phyloP scores from a whole-genome alignment of 1,284 basidiomycete species.

The Albatrellus sp. region DNA sequence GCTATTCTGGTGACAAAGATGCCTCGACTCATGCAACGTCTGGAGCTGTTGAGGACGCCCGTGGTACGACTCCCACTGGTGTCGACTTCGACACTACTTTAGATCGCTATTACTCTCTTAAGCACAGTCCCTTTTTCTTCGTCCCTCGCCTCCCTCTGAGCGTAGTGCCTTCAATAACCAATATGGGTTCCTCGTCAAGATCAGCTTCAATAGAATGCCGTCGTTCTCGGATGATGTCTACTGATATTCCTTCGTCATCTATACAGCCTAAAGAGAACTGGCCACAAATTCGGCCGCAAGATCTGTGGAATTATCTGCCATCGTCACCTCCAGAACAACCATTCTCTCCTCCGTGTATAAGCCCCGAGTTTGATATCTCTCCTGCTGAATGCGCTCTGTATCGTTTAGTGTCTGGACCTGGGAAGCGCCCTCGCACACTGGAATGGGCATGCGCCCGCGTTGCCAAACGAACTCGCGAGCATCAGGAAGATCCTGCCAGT shows the following conservation, averaged over 20 bases:
- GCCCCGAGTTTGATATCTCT: no score
- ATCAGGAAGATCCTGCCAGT: conserved; percentile 1
- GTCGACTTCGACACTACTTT: no score
- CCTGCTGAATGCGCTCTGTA: no score
- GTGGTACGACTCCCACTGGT: conserved; percentile 4
- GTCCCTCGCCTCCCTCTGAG: neutral
- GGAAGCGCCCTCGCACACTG: conserved; percentile 18
- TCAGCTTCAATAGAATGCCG: no score
- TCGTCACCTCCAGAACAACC: conserved; percentile 11
- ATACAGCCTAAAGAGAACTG: neutral
- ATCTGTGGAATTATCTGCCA: conserved; percentile 15
- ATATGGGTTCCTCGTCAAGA: no score
- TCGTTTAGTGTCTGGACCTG: neutral
- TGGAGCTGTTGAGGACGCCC: conserved; percentile 3
- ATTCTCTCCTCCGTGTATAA: neutral
- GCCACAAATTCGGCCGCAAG: neutral
- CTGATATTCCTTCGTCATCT: conserved; percentile 1
- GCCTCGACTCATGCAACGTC: neutral
- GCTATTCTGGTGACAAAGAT: conserved; percentile 7
- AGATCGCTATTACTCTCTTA: no score
- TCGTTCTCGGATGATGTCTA: neutral
- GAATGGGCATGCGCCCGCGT: conserved; percentile 35
- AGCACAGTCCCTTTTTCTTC: neutral
- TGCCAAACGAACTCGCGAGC: conserved; percentile 22
- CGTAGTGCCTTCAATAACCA: neutral